Evolutionary conservation across 163 green algal genomes (phyloP), one percentile per base, ranked within the genome.

Genomic region (Botryococcus braunii): DNA sequence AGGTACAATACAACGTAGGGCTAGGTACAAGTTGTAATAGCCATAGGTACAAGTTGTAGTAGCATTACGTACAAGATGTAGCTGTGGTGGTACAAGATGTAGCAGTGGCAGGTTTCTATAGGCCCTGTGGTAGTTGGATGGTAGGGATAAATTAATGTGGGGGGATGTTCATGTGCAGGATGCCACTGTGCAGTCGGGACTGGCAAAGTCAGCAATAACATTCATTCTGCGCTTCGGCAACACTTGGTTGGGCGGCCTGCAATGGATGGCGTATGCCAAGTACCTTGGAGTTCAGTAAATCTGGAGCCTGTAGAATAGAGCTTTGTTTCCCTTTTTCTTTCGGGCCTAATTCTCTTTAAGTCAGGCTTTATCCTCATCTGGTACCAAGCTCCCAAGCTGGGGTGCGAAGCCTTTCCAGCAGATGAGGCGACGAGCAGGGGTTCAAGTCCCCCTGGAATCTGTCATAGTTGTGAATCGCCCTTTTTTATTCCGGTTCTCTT

Each of bases 191-290:
- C 73, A 79, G 73, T 69, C 74, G 31, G 27, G 8, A 0, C 47
- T 69, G 48, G 43, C 25, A 17, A 36, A 7, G 52, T 31, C 2
- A 9, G 68, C 34, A 80, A 74, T 27, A 69, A 49, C 69, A 3
- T 71, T 74, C 47, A 1, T 72, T 29, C 35, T 77, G 55, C 69
- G 74, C 38, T 80, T 80, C 38, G 62, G 74, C 55, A 80, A 80
- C 62, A 80, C 74, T 5, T 74, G 65, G 23, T 38, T 70, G 27
- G 74, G 74, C 23, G 60, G 66, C 4, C 62, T 62, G 3, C 62
- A 77, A 29, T 80, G 74, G 74, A 55, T 80, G 6, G 57, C 49
- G 56, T 75, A 56, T 31, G 74, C 74, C 37, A 25, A 23, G 5
- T 21, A 50, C 37, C 8, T 29, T 5, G 59, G 59, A 5, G 37